Evolutionary conservation across 345 rosid genomes (phyloP), one percentile per base, ranked within the genome.

Genomic region (Populus euphratica): DNA sequence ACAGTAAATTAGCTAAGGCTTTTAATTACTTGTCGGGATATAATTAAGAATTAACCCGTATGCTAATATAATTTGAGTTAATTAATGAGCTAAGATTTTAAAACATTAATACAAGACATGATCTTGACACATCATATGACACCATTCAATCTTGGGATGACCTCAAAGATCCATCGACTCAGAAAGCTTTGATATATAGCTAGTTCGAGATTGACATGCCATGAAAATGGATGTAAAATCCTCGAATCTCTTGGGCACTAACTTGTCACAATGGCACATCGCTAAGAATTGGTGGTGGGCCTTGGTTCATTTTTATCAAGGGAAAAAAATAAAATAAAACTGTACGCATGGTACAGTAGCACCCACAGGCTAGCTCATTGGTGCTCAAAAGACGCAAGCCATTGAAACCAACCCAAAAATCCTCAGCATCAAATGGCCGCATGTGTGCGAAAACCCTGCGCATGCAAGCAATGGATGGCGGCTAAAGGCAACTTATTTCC

Each of bases 301-400:
- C 87, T 8, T 77, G 72, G 29, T 73, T 78, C 74, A 74, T 71
- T 80, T 73, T 72, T 74, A 74, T 36, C 74, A 73, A 70, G 77
- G 64, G 73, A 80, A 56, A 69, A 41, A 35, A 61, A 12, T 23
- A 2, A 41, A 52, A 49, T 17, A 20, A 35, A 73, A 79, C 67
- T 87, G 87, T 87, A 90, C 93, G 91, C 97, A 87, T 93, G 97
- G 83, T 83, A 93, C 94, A 89, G 96, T 91, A 80, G 88, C 94
- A 93, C 94, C 88, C 86, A 59, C 76, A 77, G 79, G 72, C 33
- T 68, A 64, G 78, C 83, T 74, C 78, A 78, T 74, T 63, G 81
- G 86, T 82, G 82, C 81, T 82, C 13, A 43, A 41, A 62, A 16
- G 14, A 31, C 18, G n/a, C 20, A 21, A 10, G 23, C 27, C 29